Conservation (phyloP, 179 eudicot species). For the Drosera spatulata region DNA sequence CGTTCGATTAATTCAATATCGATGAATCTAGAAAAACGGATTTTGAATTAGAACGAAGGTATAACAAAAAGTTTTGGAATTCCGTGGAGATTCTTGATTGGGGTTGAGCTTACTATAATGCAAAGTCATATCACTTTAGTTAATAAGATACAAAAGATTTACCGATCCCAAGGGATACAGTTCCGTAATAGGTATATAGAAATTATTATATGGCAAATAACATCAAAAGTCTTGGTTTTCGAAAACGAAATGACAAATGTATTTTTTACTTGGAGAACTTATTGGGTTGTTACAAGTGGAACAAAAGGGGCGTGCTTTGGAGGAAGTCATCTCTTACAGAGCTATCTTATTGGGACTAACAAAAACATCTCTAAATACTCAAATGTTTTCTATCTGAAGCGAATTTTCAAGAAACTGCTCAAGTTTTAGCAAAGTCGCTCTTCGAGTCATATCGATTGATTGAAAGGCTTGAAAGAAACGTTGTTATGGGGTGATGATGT, state of each 20-base stretch:
- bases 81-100: neutral
- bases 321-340: neutral
- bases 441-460: no score
- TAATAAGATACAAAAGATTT: neutral
- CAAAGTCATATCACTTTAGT: neutral
- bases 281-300: constrained; percentile 10
- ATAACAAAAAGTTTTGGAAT: no score
- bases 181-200: constrained; percentile 8
- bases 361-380: no score
- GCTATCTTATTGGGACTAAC: no score
- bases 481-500: no score
- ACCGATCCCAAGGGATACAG: neutral
- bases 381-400: no score
- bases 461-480: no score
- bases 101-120: neutral
- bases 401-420: no score
- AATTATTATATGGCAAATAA: constrained; percentile 8
- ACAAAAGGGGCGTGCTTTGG: constrained; percentile 4
- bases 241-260: constrained; percentile 3
- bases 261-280: constrained; percentile 4
- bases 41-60: no score
- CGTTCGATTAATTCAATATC: neutral
- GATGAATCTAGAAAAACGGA: neutral
- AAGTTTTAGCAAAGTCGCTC: no score
- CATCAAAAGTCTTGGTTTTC: constrained; percentile 4